Conservation (phyloP, 129 eudicot species). For the Tanacetum coccineum region DNA sequence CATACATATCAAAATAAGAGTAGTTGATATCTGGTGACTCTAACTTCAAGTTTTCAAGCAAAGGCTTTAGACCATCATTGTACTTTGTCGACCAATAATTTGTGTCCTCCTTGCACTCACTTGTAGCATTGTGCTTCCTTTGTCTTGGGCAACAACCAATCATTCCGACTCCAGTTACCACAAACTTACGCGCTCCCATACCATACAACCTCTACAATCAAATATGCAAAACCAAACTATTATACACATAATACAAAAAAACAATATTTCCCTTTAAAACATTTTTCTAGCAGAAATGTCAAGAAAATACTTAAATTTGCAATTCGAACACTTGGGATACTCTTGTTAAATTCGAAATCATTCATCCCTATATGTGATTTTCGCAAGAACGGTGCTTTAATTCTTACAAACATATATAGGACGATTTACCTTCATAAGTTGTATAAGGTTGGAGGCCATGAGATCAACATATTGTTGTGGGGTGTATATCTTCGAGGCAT, state of each 20-base stretch:
- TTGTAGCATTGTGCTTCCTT: slow-evolving; percentile 35
- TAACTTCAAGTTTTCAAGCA: slow-evolving; percentile 32
- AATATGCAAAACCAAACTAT: background rate
- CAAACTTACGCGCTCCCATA: slow-evolving; percentile 62
- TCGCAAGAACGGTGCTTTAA: no score
- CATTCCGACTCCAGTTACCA: slow-evolving; percentile 39
- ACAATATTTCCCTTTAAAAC: background rate
- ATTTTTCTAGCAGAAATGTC: no score
- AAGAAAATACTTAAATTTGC: no score
- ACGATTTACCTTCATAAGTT: slow-evolving; percentile 41
- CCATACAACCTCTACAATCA: slow-evolving; percentile 35
- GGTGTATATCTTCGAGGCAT: slow-evolving; percentile 23
- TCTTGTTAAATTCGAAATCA: no score
- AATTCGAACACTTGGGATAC: no score
- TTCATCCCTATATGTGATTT: no score
- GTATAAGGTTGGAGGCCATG: slow-evolving; percentile 42
- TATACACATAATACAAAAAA: background rate
- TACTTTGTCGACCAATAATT: slow-evolving; percentile 57
- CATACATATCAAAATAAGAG: slow-evolving; percentile 51
- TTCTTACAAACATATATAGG: no score
- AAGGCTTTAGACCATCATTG: slow-evolving; percentile 36
- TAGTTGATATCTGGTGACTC: slow-evolving; percentile 46
- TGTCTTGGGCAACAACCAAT: slow-evolving; percentile 62
- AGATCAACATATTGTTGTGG: slow-evolving; percentile 24
- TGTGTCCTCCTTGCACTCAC: slow-evolving; percentile 40